Conservation (phyloP, 2,329 filamentous ascomycete genomes). For the Venturia asperata region DNA sequence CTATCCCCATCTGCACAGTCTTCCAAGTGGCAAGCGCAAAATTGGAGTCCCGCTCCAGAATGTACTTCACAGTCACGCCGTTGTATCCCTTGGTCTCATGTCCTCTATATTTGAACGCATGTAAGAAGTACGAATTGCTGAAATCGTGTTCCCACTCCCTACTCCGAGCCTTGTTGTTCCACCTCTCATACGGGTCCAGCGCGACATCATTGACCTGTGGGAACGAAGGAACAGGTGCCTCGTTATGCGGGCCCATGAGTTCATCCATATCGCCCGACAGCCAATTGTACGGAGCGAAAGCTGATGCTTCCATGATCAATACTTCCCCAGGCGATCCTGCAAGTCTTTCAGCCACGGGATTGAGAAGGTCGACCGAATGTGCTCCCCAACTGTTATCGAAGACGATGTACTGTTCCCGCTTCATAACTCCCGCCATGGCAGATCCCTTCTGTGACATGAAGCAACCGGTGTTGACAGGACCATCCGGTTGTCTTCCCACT, state of each 20-base stretch:
- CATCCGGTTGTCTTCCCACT: neutral
- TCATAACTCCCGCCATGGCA: neutral
- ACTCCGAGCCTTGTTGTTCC: neutral
- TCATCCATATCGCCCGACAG: neutral
- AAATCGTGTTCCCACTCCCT: neutral
- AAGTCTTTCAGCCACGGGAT: neutral
- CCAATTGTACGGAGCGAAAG: neutral
- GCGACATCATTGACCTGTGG: neutral
- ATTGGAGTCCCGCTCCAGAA: neutral
- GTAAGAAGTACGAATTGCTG: neutral
- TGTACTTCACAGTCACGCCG: slow-evolving; percentile 1
- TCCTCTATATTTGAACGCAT: neutral
- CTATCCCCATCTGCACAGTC: slow-evolving; percentile 2
- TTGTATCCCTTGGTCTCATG: neutral
- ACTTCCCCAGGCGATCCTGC: neutral
- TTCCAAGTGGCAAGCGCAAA: neutral
- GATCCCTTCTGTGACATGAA: neutral
- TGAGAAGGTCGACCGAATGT: neutral
- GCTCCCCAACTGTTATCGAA: slow-evolving; percentile 2
- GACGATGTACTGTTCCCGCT: neutral
- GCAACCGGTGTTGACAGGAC: neutral
- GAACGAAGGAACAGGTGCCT: neutral
- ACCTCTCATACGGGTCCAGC: neutral
- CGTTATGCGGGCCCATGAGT: neutral
- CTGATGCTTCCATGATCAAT: neutral